A percentile compares a stretch with the other conserved stretches of the same genome.
Conservation (phyloP, 2,329 filamentous ascomycete species). For the Penicillium sp. region DNA sequence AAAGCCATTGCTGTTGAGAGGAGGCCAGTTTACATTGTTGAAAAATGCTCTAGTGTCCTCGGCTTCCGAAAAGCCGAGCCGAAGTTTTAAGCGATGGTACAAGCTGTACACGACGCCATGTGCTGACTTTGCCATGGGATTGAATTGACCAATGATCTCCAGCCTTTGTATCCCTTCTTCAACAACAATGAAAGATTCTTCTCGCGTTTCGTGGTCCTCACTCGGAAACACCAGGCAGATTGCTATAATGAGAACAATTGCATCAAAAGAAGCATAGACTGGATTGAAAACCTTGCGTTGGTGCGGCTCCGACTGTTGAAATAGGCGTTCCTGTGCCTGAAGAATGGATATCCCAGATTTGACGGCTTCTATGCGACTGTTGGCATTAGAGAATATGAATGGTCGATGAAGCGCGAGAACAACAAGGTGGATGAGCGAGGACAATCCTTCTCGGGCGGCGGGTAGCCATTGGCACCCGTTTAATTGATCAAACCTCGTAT, state of each 20-base stretch:
- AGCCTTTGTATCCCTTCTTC: conserved; percentile 13
- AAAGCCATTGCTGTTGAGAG: not conserved
- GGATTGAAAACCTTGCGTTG: conserved; percentile 20
- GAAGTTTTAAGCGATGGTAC: conserved; percentile 12
- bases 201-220: not conserved
- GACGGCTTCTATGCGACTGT: conserved; percentile 17
- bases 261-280: conserved; percentile 24
- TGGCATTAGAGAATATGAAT: conserved; percentile 17
- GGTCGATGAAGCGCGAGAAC: conserved; percentile 22
- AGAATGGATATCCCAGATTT: conserved; percentile 17
- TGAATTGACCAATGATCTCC: conserved; percentile 12
- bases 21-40: not conserved
- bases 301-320: conserved; percentile 11
- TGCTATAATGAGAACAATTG: conserved; percentile 19
- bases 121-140: conserved; percentile 20
- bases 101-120: conserved; percentile 15
- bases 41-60: not conserved
- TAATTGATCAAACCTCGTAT: conserved; percentile 17
- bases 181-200: conserved; percentile 8
- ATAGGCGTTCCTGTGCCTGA: conserved; percentile 16
- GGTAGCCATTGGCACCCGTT: conserved; percentile 17
- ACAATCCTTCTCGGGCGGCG: conserved; percentile 14
- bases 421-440: conserved; percentile 18
- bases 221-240: conserved; percentile 12
- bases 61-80: not conserved